These are phyloP conservation scores for Ogataea minuta DNA, from an alignment of 805 yeast genomes.

Conservation along the genomic window DNA sequence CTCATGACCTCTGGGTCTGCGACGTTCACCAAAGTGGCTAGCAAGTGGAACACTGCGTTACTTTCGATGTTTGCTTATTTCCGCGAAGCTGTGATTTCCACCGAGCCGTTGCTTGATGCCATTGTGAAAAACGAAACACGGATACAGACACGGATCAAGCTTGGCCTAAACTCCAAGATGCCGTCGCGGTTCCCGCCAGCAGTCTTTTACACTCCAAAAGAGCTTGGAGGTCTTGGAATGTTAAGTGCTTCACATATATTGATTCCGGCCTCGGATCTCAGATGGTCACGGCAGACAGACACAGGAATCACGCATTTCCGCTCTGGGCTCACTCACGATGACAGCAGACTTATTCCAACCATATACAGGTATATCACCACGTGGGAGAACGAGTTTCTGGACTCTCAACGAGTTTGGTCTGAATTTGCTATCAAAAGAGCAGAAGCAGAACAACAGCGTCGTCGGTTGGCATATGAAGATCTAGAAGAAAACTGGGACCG, in stretches of 20 bases:
- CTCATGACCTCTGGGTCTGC: constrained; percentile 95
- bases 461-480: constrained; percentile 88
- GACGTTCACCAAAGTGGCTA: constrained; percentile 89
- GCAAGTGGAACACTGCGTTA: constrained; percentile 93
- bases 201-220: constrained; percentile 96
- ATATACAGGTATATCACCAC: constrained; percentile 88
- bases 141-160: constrained; percentile 89
- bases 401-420: constrained; percentile 96
- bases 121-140: constrained; percentile 90
- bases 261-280: constrained; percentile 88
- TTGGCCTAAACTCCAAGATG: constrained; percentile 97
- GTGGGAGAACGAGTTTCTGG: constrained; percentile 95
- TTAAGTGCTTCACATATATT: constrained; percentile 93
- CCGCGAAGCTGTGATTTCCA: constrained; percentile 88
- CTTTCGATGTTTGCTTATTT: constrained; percentile 84
- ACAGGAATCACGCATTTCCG: constrained; percentile 93
- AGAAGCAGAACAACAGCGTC: constrained; percentile 81
- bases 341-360: constrained; percentile 84
- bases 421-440: constrained; percentile 89
- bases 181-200: constrained; percentile 99
- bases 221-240: constrained; percentile 97
- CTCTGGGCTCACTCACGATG: constrained; percentile 85
- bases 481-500: constrained; percentile 94
- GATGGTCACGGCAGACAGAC: constrained; percentile 91
- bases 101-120: constrained; percentile 72